Evolutionary conservation across 2,329 filamentous ascomycete species (phyloP).

Genomic region (Stachybotrys chartarum): DNA sequence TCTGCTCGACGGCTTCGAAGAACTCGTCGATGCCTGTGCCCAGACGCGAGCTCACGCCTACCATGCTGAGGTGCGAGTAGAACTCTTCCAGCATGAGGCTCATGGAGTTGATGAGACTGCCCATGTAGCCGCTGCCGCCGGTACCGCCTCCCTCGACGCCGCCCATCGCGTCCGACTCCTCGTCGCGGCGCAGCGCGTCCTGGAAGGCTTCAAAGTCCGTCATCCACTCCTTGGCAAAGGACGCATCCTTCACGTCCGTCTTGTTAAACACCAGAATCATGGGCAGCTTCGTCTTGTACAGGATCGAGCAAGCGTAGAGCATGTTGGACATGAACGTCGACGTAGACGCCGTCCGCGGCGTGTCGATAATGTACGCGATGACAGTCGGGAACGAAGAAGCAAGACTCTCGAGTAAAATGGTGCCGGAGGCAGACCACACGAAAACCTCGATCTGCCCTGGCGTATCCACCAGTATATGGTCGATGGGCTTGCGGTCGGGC

Average conservation of each 20-base stretch:
- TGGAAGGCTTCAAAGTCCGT: constrained; percentile 97
- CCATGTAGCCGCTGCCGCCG: constrained; percentile 90
- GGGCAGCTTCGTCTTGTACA: constrained; percentile 96
- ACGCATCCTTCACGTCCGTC: constrained; percentile 86
- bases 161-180: constrained; percentile 69
- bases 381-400: constrained; percentile 94
- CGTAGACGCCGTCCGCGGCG: constrained; percentile 84
- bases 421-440: constrained; percentile 93
- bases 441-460: constrained; percentile 98
- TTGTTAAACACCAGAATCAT: constrained; percentile 99
- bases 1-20: constrained; percentile 80
- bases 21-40: constrained; percentile 90
- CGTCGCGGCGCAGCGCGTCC: constrained; percentile 71
- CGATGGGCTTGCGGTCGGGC: constrained; percentile 56
- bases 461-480: constrained; percentile 88
- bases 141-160: constrained; percentile 61
- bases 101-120: constrained; percentile 93
- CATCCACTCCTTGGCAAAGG: constrained; percentile 98
- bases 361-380: constrained; percentile 96
- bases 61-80: constrained; percentile 87
- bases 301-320: constrained; percentile 96
- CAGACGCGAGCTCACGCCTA: constrained; percentile 88
- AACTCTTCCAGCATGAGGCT: constrained; percentile 96
- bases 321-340: constrained; percentile 99
- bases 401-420: constrained; percentile 86